Evolutionary conservation across 192 early-diverging fungal genomes (phyloP).

Genomic region (Bifiguratus adelaidae): DNA sequence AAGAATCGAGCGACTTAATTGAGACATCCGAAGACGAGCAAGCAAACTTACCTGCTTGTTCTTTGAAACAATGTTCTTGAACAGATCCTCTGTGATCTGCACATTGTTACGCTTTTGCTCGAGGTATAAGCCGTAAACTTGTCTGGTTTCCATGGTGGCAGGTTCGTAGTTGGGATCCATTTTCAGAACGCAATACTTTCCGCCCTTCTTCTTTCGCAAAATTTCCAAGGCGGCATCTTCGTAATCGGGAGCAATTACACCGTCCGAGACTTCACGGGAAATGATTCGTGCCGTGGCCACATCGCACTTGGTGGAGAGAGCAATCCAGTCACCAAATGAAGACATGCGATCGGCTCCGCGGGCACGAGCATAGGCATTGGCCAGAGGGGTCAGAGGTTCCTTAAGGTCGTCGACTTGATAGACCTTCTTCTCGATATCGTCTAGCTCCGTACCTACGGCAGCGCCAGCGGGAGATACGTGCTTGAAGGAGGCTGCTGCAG

Average conservation of each 20-base stretch:
- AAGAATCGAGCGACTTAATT: not conserved
- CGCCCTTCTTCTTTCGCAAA: slow-evolving; percentile 91
- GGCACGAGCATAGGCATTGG: slow-evolving; percentile 92
- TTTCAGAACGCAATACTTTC: slow-evolving; percentile 88
- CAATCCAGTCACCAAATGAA: slow-evolving; percentile 98
- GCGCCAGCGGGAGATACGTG: slow-evolving; percentile 98
- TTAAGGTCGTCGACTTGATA: slow-evolving; percentile 85
- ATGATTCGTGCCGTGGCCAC: slow-evolving; percentile 91
- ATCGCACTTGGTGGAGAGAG: slow-evolving; percentile 82
- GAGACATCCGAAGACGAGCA: not conserved
- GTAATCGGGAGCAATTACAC: slow-evolving; percentile 92
- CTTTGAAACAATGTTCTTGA: slow-evolving; percentile 80
- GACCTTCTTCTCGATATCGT: slow-evolving; percentile 74
- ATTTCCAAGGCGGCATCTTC: slow-evolving; percentile 80
- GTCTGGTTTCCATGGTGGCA: slow-evolving; percentile 70
- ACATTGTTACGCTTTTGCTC: slow-evolving; percentile 91
- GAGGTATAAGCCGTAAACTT: slow-evolving; percentile 89
- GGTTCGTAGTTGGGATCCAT: slow-evolving; percentile 92
- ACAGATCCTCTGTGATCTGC: slow-evolving; percentile 61
- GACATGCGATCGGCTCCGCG: slow-evolving; percentile 99
- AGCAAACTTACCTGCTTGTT: slow-evolving; percentile 48
- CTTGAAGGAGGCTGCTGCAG: slow-evolving; percentile 98
- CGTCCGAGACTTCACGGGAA: slow-evolving; percentile 93
- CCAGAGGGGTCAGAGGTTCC: slow-evolving; percentile 70
- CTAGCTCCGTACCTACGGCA: slow-evolving; percentile 77